phyloP scores from a whole-genome alignment of 805 yeast genomes.

The Cyberlindnera misumaiensis region DNA sequence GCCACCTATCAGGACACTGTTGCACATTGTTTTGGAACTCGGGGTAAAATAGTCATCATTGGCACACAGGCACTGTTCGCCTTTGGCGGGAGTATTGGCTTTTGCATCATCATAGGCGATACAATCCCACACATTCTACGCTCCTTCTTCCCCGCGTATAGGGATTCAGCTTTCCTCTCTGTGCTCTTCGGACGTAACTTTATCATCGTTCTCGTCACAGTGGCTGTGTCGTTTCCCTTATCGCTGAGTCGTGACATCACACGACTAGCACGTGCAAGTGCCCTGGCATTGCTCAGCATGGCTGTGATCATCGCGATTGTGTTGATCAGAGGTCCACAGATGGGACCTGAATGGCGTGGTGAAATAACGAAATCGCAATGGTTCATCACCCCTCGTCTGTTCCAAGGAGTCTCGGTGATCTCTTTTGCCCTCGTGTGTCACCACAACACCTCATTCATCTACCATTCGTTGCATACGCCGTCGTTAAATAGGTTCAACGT shows the following conservation, averaged over 20 bases:
- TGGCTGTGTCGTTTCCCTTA: conserved; percentile 74
- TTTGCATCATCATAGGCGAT: conserved; percentile 91
- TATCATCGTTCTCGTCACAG: conserved; percentile 64
- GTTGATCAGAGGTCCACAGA: conserved; percentile 62
- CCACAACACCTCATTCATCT: conserved; percentile 87
- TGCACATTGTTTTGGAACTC: conserved; percentile 64
- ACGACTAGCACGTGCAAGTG: conserved; percentile 79
- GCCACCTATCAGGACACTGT: conserved; percentile 83
- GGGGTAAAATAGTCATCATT: conserved; percentile 62
- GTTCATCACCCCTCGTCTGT: conserved; percentile 56
- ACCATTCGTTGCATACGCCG: conserved; percentile 73
- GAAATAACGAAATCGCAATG: conserved; percentile 35
- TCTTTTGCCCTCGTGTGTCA: conserved; percentile 95
- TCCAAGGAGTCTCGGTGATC: conserved; percentile 90
- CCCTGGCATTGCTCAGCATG: conserved; percentile 84
- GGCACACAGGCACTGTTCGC: conserved; percentile 84
- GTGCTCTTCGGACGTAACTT: conserved; percentile 60
- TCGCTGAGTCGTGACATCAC: conserved; percentile 78
- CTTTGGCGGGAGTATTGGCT: conserved; percentile 90
- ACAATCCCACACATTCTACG: conserved; percentile 85
- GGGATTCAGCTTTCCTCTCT: conserved; percentile 31
- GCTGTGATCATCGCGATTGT: conserved; percentile 67
- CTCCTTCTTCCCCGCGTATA: conserved; percentile 47
- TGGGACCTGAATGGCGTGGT: conserved; percentile 43
- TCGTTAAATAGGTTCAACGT: conserved; percentile 67